Conservation (phyloP, 148 eudicot species). For the Oxyria digyna region DNA sequence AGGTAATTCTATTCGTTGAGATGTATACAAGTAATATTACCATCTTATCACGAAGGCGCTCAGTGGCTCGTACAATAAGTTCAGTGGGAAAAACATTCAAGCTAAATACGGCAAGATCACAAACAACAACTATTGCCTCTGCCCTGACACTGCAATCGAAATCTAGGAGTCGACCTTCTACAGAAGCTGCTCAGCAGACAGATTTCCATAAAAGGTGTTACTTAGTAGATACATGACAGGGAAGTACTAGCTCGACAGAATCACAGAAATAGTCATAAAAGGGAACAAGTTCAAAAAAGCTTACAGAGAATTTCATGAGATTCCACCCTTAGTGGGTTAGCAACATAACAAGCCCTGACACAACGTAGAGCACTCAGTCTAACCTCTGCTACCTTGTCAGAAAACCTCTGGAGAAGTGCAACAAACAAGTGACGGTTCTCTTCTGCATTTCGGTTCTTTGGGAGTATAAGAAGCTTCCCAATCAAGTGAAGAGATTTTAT, state of each 20-base stretch:
- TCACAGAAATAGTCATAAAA: not conserved
- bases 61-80: slow-evolving; percentile 42
- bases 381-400: slow-evolving; percentile 83
- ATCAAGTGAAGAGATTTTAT: slow-evolving; percentile 65
- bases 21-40: slow-evolving; percentile 19
- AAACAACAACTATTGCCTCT: slow-evolving; percentile 56
- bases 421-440: slow-evolving; percentile 47
- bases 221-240: not conserved
- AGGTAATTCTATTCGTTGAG: not conserved
- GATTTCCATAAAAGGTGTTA: not conserved
- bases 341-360: slow-evolving; percentile 46
- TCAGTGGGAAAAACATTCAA: slow-evolving; percentile 34
- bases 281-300: slow-evolving; percentile 12
- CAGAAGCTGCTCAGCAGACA: slow-evolving; percentile 41
- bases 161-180: slow-evolving; percentile 69
- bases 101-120: slow-evolving; percentile 59
- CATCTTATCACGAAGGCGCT: slow-evolving; percentile 89
- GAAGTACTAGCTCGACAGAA: not conserved
- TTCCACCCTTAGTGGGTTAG: slow-evolving; percentile 40
- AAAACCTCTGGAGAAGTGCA: slow-evolving; percentile 72
- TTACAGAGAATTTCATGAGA: slow-evolving; percentile 60
- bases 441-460: slow-evolving; percentile 29
- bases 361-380: slow-evolving; percentile 56
- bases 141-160: slow-evolving; percentile 73
- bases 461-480: slow-evolving; percentile 52